A percentile compares a stretch with the other conserved stretches of the same genome.
phyloP scores from a whole-genome alignment of 768 basidiomycete species.

The Trametes punicea region DNA sequence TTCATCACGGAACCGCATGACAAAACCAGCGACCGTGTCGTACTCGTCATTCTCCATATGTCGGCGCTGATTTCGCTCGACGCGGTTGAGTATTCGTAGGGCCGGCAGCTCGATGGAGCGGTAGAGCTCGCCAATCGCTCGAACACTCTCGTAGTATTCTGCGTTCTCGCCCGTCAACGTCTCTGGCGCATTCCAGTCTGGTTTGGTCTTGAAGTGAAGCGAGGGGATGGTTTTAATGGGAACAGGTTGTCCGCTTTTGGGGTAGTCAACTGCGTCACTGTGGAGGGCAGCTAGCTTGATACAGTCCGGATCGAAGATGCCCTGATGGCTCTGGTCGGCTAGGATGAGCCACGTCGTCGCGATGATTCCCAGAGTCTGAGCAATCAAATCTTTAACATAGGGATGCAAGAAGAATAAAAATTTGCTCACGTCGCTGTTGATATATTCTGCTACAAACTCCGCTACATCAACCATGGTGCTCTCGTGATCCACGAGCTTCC shows the following conservation, averaged over 20 bases:
- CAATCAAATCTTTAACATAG: neutral
- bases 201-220: conserved; percentile 36
- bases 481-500: conserved; percentile 41
- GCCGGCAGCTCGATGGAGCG: conserved; percentile 55
- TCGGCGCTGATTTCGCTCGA: conserved; percentile 22
- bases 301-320: conserved; percentile 53
- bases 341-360: conserved; percentile 62
- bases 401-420: neutral
- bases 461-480: conserved; percentile 64
- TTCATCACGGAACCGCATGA: conserved; percentile 14
- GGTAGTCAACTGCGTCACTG: conserved; percentile 65
- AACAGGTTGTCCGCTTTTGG: conserved; percentile 46
- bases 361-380: conserved; percentile 56
- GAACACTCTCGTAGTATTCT: conserved; percentile 47
- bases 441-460: conserved; percentile 68
- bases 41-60: conserved; percentile 20
- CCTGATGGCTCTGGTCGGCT: conserved; percentile 49
- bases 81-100: conserved; percentile 12
- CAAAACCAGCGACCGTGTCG: conserved; percentile 31
- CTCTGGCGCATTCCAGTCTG: conserved; percentile 70
- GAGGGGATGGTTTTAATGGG: conserved; percentile 39
- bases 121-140: conserved; percentile 61
- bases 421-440: conserved; percentile 55
- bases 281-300: conserved; percentile 52
- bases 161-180: conserved; percentile 33